Conservation (phyloP, 306 rosid genomes). For the Trifolium dubium region DNA sequence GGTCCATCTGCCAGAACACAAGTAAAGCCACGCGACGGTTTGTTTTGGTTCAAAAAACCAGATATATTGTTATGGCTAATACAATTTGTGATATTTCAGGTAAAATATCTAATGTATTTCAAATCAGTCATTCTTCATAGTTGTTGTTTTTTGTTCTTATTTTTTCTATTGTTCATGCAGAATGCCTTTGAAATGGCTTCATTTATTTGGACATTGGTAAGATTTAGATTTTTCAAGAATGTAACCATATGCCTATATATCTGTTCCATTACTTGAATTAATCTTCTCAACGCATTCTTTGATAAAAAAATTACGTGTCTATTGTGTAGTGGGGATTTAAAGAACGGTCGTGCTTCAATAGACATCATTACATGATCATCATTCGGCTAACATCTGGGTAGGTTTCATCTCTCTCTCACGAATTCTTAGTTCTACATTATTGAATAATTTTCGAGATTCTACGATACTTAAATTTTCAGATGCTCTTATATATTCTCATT, state of each 20-base stretch:
- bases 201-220: constrained; percentile 94
- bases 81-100: constrained; percentile 98
- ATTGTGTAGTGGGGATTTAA: constrained; percentile 81
- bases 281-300: background rate
- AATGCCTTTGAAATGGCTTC: constrained; percentile 98
- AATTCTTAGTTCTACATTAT: constrained; percentile 1
- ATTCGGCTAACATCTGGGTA: constrained; percentile 82
- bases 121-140: constrained; percentile 19
- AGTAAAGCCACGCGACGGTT: constrained; percentile 86
- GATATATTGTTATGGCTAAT: constrained; percentile 73
- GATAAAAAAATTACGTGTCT: constrained; percentile 26
- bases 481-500: constrained; percentile 28
- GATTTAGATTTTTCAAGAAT: constrained; percentile 32
- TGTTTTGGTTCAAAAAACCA: constrained; percentile 94
- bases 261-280: background rate
- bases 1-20: constrained; percentile 68
- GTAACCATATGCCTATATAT: background rate
- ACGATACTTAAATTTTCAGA: constrained; percentile 1
- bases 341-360: constrained; percentile 79
- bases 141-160: constrained; percentile 31
- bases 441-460: constrained; percentile 12
- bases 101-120: constrained; percentile 33
- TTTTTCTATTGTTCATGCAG: constrained; percentile 53
- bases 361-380: constrained; percentile 75
- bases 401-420: constrained; percentile 38